A percentile compares a stretch with the other conserved stretches of the same genome.
These are phyloP conservation scores for Lachnellula occidentalis DNA, from an alignment of 2,329 filamentous ascomycete species.

Conservation along the genomic window DNA sequence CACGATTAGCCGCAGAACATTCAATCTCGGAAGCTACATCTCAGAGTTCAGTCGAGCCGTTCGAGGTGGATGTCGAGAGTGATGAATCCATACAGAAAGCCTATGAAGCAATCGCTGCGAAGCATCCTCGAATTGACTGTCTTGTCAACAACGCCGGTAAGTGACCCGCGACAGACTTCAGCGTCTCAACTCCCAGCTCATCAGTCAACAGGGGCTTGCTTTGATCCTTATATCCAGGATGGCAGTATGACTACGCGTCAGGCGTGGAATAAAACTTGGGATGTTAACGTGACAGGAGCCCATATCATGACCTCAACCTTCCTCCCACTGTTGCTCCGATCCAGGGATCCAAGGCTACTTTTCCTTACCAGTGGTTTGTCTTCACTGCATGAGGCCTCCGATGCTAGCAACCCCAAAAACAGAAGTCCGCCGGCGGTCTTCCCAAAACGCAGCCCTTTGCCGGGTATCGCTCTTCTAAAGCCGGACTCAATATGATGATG, in stretches of 20 bases:
- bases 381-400: constrained; percentile 27
- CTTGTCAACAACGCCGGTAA: constrained; percentile 32
- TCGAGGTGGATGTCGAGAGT: constrained; percentile 29
- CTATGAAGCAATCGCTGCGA: constrained; percentile 22
- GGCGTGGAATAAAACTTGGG: constrained; percentile 35
- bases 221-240: not conserved
- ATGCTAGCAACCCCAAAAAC: constrained; percentile 10
- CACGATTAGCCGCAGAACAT: constrained; percentile 33
- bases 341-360: constrained; percentile 37
- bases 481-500: constrained; percentile 44
- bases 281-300: constrained; percentile 39
- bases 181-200: not conserved
- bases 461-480: constrained; percentile 39
- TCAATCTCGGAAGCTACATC: constrained; percentile 32
- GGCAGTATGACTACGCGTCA: constrained; percentile 27
- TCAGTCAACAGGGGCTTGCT: not conserved
- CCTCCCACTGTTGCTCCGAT: constrained; percentile 38
- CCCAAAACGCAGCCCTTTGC: constrained; percentile 23
- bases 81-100: constrained; percentile 30
- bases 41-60: constrained; percentile 15
- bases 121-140: constrained; percentile 27
- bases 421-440: constrained; percentile 10
- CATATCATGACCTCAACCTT: constrained; percentile 32
- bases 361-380: constrained; percentile 41
- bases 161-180: not conserved